Conservation (phyloP, 768 basidiomycete genomes). For the Tricholoma sp. region DNA sequence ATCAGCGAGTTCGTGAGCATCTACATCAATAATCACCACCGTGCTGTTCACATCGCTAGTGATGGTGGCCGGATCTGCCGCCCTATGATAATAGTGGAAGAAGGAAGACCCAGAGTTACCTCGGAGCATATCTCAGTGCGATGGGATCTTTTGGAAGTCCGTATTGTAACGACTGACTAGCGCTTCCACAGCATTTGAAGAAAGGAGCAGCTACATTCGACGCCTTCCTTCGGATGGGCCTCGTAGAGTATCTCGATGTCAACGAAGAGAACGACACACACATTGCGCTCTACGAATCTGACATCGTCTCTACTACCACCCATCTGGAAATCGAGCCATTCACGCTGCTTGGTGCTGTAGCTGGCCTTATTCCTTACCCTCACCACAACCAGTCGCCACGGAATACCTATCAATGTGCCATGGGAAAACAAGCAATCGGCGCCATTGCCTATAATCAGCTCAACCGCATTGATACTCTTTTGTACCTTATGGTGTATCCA, state of each 20-base stretch:
- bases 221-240: slow-evolving; percentile 85
- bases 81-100: slow-evolving; percentile 94
- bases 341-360: slow-evolving; percentile 94
- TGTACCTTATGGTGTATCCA: slow-evolving; percentile 97
- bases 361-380: slow-evolving; percentile 97
- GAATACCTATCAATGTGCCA: slow-evolving; percentile 99
- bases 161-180: slow-evolving; percentile 4
- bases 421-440: slow-evolving; percentile 99
- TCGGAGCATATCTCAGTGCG: slow-evolving; percentile 72
- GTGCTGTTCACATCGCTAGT: slow-evolving; percentile 90
- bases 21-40: slow-evolving; percentile 95
- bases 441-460: slow-evolving; percentile 98
- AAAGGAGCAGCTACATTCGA: slow-evolving; percentile 79
- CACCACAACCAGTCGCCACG: slow-evolving; percentile 99
- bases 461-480: slow-evolving; percentile 93
- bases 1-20: slow-evolving; percentile 96
- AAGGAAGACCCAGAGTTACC: slow-evolving; percentile 68
- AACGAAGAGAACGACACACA: slow-evolving; percentile 99
- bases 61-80: slow-evolving; percentile 98
- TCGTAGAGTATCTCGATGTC: slow-evolving; percentile 97
- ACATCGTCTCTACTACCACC: slow-evolving; percentile 79
- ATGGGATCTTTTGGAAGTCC: slow-evolving; percentile 19
- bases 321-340: slow-evolving; percentile 99
- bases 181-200: slow-evolving; percentile 62
- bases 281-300: slow-evolving; percentile 89